A percentile compares a stretch with the other conserved stretches of the same genome.
phyloP scores from a whole-genome alignment of 2,329 filamentous ascomycete species.

The Exophiala xenobiotica region DNA sequence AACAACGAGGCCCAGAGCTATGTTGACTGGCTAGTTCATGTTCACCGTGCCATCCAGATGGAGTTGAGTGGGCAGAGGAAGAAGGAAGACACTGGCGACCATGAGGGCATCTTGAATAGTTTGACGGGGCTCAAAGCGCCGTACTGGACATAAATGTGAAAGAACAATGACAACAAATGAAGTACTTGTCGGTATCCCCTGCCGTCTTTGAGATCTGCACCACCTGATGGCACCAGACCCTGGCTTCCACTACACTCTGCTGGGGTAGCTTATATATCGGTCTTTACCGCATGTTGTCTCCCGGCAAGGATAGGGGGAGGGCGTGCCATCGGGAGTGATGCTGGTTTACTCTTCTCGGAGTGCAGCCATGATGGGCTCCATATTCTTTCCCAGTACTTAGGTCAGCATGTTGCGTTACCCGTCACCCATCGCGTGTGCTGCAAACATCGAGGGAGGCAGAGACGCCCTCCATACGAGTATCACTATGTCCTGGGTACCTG shows the following conservation, averaged over 20 bases:
- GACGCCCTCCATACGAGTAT: background rate
- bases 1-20: conserved; percentile 98
- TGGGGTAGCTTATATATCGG: too few species aligned
- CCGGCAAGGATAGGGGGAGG: too few species aligned
- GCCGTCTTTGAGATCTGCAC: too few species aligned
- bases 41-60: conserved; percentile 88
- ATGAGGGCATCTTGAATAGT: conserved; percentile 45
- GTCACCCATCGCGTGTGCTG: too few species aligned
- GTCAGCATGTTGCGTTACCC: too few species aligned
- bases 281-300: background rate
- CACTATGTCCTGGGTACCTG: background rate
- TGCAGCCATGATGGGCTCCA: background rate
- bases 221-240: too few species aligned
- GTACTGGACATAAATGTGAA: conserved; percentile 47
- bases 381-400: too few species aligned
- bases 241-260: too few species aligned
- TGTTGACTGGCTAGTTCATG: conserved; percentile 95
- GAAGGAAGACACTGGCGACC: conserved; percentile 38
- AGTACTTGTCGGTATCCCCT: too few species aligned
- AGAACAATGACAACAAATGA: too few species aligned
- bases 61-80: conserved; percentile 62
- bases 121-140: conserved; percentile 47
- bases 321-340: too few species aligned
- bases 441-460: too few species aligned
- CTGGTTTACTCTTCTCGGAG: background rate